A percentile compares a stretch with the other conserved stretches of the same genome.
phyloP scores from a whole-genome alignment of 352 stramenopile species.

The Sclerospora graminicola region DNA sequence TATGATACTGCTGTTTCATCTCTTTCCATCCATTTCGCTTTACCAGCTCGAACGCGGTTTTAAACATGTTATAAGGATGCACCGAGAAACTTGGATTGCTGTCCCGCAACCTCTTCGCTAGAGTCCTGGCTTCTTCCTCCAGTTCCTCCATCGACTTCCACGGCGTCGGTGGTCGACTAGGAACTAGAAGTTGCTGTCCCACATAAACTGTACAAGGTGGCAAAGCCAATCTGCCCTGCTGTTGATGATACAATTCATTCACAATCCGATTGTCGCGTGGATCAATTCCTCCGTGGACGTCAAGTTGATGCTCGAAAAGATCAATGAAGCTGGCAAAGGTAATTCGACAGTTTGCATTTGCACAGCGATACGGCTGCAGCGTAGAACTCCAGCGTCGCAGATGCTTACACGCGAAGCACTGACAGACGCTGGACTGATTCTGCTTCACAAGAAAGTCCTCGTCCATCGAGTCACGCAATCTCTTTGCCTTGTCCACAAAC shows the following conservation, averaged over 20 bases:
- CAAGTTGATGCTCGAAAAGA: conserved; percentile 51
- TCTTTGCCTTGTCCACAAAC: neutral
- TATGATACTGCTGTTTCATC: conserved; percentile 37
- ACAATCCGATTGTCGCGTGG: conserved; percentile 25
- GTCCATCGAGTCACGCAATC: conserved; percentile 13
- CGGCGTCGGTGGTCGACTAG: conserved; percentile 18
- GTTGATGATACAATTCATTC: conserved; percentile 26
- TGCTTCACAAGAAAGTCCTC: conserved; percentile 13
- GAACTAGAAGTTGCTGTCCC: conserved; percentile 27
- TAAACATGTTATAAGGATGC: conserved; percentile 22
- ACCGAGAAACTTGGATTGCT: conserved; percentile 4
- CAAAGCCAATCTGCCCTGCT: conserved; percentile 15
- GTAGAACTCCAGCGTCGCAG: conserved; percentile 8
- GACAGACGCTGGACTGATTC: conserved; percentile 6
- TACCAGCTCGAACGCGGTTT: conserved; percentile 30
- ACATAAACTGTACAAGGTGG: conserved; percentile 52
- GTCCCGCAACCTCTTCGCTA: conserved; percentile 15
- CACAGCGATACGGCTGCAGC: conserved; percentile 10
- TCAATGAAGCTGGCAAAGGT: conserved; percentile 27
- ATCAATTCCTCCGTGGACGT: conserved; percentile 32
- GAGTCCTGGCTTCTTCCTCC: conserved; percentile 25
- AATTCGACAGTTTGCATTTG: conserved; percentile 10
- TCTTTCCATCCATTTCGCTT: conserved; percentile 24
- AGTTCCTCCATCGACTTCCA: conserved; percentile 39
- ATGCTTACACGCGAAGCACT: conserved; percentile 8